phyloP scores from a whole-genome alignment of 305 asterid species.

The Withania somnifera region DNA sequence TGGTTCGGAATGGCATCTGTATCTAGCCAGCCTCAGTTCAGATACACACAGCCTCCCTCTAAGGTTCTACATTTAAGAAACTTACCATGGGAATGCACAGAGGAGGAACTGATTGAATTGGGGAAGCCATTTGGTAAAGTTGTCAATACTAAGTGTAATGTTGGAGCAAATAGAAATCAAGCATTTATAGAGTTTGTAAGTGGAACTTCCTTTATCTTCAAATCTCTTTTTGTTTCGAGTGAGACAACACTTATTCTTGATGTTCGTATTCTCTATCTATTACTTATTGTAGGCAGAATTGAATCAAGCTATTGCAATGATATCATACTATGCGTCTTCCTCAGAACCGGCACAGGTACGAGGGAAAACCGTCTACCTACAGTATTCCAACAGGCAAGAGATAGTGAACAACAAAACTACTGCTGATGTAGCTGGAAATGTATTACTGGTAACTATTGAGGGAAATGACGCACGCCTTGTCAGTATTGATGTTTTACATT shows the following conservation, averaged over 20 bases:
- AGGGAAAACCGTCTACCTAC: conserved; percentile 99
- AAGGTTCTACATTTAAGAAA: conserved; percentile 87
- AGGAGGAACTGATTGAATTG: conserved; percentile 77
- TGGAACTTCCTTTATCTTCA: background rate
- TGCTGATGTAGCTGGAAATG: conserved; percentile 98
- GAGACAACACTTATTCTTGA: background rate
- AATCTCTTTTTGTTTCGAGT: background rate
- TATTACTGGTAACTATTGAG: conserved; percentile 87
- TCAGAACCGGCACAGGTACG: conserved; percentile 99
- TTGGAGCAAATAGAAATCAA: conserved; percentile 91
- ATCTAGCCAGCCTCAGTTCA: conserved; percentile 81
- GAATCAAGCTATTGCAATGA: conserved; percentile 96
- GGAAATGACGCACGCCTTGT: conserved; percentile 96
- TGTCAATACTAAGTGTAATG: conserved; percentile 92
- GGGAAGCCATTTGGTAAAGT: conserved; percentile 96
- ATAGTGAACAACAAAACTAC: conserved; percentile 99
- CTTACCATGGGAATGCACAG: conserved; percentile 87
- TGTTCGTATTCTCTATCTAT: conserved; percentile 1
- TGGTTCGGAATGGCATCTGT: conserved; percentile 60
- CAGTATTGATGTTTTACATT: conserved; percentile 94
- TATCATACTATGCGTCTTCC: conserved; percentile 92
- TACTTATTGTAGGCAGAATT: conserved; percentile 51
- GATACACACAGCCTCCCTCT: conserved; percentile 82
- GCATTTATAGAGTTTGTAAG: conserved; percentile 97
- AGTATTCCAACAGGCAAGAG: conserved; percentile 98